Base-by-base conservation (phyloP, 805 yeast species). In the Priceomyces fermenticarens region DNA sequence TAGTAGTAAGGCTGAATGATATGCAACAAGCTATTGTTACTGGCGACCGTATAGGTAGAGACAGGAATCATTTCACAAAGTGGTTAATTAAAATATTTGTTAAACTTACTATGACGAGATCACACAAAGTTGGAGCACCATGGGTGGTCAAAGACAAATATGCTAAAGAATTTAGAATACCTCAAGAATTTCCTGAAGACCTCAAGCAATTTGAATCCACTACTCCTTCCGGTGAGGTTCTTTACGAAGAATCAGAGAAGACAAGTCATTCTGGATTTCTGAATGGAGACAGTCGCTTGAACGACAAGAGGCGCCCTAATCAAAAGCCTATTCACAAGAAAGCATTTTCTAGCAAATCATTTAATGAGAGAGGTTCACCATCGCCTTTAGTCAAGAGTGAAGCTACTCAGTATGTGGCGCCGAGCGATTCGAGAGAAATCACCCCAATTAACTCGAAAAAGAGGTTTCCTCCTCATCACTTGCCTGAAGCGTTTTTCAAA, bases 81-180 rank as follows among this genome's bases (percentile, higher is more conserved):
- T 84, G 90, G 79, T 75, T 85, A 40, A 85, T 93, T 29, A 85
- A 90, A 59, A 83, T 96, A n/a, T 83, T 93, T 58, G 74, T 90
- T 57, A 86, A 90, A 62, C 74, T 86, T 58, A 76, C 88, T 34
- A 75, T 88, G 57, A 73, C 85, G 6, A 78, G 96, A 41, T 86
- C 90, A 1, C 75, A 83, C 40, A 87, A 85, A 72, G 72, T 83
- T 32, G 97, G 98, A 3, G 91, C 97, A 2, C 98, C 98, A 2
- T 93, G 98, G 98, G 81, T 91, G 14, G 93, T 93, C 11, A 85
- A 83, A 56, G 80, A 78, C 17, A 81, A 83, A 49, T 88, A 78
- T 59, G 93, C 93, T 0, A 72, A 70, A 41, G 74, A 75, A 51
- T 88, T 82, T 58, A 66, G 86, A 48, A 85, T 88, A 13, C 75